Evolutionary conservation across 176 grass and related monocot species (phyloP).

Genomic region (Triticum monococcum): DNA sequence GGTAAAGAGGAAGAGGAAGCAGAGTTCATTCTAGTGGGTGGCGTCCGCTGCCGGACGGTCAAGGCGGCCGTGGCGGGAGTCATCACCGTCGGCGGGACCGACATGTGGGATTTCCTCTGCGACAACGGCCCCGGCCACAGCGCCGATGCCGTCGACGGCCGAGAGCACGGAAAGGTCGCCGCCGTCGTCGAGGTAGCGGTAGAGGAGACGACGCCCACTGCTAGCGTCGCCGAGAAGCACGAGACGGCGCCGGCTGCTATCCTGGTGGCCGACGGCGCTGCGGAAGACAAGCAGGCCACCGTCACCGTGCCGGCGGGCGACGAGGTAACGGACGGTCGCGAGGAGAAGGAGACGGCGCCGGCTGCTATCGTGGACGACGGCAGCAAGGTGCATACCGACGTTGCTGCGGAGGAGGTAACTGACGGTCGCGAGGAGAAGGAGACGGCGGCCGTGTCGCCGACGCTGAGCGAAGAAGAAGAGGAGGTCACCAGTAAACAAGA

Average conservation of each 20-base stretch:
- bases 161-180: too few species aligned
- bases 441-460: too few species aligned
- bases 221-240: too few species aligned
- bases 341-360: not conserved
- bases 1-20: not conserved
- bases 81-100: not conserved
- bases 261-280: not conserved
- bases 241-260: not conserved
- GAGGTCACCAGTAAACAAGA: not conserved
- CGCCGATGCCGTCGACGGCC: not conserved
- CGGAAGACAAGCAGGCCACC: too few species aligned
- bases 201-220: not conserved
- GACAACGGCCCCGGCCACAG: not conserved
- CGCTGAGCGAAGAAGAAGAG: too few species aligned
- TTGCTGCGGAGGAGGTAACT: too few species aligned
- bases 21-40: not conserved
- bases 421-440: not conserved
- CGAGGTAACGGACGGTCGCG: too few species aligned
- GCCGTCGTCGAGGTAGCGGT: not conserved
- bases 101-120: slow-evolving; percentile 21
- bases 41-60: not conserved
- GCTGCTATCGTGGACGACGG: not conserved
- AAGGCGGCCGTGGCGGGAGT: not conserved
- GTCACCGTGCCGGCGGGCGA: too few species aligned
- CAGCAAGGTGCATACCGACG: not conserved